Percentiles rank a stretch among this genome's conserved stretches.
Evolutionary conservation across 306 rosid species (phyloP).

Genomic region (Astragalus glycyphyllos): DNA sequence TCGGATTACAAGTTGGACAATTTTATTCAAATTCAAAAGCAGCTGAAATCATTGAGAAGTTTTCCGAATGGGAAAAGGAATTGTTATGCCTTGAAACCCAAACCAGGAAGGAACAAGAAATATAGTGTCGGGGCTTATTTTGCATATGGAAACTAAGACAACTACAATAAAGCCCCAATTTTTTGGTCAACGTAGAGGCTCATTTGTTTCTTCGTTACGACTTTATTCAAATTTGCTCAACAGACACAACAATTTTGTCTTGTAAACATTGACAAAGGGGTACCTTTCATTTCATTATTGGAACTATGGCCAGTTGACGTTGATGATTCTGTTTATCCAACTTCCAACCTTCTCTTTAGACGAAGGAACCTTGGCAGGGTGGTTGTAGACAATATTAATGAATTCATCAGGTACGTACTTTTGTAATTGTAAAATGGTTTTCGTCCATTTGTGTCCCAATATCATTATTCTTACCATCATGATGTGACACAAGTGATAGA

Average conservation of each 20-base stretch:
- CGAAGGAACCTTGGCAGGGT: neutral
- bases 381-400: too few relatives aligned
- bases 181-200: constrained; percentile 48
- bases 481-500: too few relatives aligned
- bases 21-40: neutral
- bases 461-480: too few relatives aligned
- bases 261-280: constrained; percentile 46
- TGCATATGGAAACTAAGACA: constrained; percentile 54
- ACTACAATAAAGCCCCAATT: neutral
- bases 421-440: too few relatives aligned
- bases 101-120: constrained; percentile 38
- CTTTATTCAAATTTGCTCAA: constrained; percentile 37
- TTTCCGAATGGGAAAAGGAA: constrained; percentile 52
- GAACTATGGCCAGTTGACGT: constrained; percentile 44
- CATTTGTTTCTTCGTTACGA: neutral
- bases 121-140: constrained; percentile 50
- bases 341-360: neutral
- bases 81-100: constrained; percentile 55
- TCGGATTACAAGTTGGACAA: too few relatives aligned
- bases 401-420: neutral
- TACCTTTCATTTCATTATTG: constrained; percentile 52
- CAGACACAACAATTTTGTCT: constrained; percentile 47
- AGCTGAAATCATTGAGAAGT: constrained; percentile 46
- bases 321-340: constrained; percentile 17
- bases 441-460: too few relatives aligned